A percentile compares a stretch with the other conserved stretches of the same genome.
phyloP scores from a whole-genome alignment of 2,329 filamentous ascomycete genomes.

The Pseudopithomyces chartarum region DNA sequence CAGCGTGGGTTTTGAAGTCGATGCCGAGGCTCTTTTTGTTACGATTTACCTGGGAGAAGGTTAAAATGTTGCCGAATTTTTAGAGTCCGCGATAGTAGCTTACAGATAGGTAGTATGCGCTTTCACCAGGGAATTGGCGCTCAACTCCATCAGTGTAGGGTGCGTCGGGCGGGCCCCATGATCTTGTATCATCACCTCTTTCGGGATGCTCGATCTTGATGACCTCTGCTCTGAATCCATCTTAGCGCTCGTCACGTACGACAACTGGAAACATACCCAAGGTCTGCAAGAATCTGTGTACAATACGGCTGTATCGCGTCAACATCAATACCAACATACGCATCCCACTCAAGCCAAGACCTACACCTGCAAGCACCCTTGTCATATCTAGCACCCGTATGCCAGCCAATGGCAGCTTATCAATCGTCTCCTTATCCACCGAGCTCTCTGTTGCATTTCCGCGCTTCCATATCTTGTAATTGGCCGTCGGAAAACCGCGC shows the following conservation, averaged over 20 bases:
- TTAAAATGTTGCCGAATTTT: not conserved
- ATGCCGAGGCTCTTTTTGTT: constrained; percentile 95
- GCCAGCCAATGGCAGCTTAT: constrained; percentile 74
- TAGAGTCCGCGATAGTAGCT: not conserved
- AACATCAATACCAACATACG: constrained; percentile 11
- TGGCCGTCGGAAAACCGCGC: constrained; percentile 7
- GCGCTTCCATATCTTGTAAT: constrained; percentile 26
- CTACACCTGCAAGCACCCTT: constrained; percentile 87
- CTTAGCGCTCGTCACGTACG: constrained; percentile 8
- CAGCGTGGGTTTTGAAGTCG: constrained; percentile 83
- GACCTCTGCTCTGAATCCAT: constrained; percentile 74
- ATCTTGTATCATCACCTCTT: constrained; percentile 89
- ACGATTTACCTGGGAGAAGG: constrained; percentile 74
- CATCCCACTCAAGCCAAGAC: constrained; percentile 40
- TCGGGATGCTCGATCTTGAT: constrained; percentile 96
- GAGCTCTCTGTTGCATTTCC: constrained; percentile 47
- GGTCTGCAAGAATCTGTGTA: constrained; percentile 92
- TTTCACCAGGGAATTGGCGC: constrained; percentile 80
- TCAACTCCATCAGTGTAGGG: constrained; percentile 66
- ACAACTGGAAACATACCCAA: constrained; percentile 67
- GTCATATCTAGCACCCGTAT: constrained; percentile 95
- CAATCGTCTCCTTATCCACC: constrained; percentile 42
- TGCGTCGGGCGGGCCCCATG: constrained; percentile 95
- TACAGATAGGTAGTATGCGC: constrained; percentile 91
- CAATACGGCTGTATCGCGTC: constrained; percentile 77